These are phyloP conservation scores for Wallacemonas rigidus DNA, from an alignment of 208 protist genomes.

Conservation along the genomic window DNA sequence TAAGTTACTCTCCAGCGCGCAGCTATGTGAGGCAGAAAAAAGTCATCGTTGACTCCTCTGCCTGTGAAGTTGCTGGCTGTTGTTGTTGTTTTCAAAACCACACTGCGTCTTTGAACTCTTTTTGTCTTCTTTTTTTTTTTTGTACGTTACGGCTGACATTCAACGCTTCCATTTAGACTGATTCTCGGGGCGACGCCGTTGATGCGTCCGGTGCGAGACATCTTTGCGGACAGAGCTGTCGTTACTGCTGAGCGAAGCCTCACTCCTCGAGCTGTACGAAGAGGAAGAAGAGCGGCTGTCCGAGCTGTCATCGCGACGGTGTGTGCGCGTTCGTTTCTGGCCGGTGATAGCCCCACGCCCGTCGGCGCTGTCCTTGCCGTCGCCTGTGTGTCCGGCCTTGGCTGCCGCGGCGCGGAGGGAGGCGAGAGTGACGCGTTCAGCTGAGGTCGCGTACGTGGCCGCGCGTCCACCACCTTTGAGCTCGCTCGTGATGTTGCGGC, in stretches of 20 bases:
- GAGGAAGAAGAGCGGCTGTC: neutral
- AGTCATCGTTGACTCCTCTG: too few species aligned
- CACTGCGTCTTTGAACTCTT: neutral
- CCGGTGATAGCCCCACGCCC: neutral
- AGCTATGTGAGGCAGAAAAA: neutral
- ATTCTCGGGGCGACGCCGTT: constrained; percentile 16
- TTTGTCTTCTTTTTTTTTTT: constrained; percentile 17
- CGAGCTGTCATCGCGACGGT: constrained; percentile 13
- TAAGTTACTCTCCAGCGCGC: constrained; percentile 6
- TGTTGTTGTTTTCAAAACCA: neutral
- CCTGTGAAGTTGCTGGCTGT: neutral
- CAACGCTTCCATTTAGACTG: constrained; percentile 10
- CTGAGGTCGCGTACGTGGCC: constrained; percentile 13
- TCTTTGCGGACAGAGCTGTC: constrained; percentile 46
- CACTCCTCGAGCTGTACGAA: neutral
- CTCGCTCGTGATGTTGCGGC: constrained; percentile 5
- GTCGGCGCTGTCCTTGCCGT: neutral
- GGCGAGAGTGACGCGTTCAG: constrained; percentile 33
- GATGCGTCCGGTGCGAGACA: constrained; percentile 22
- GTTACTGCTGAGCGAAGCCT: constrained; percentile 22
- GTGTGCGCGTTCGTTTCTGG: constrained; percentile 20
- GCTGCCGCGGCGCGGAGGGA: constrained; percentile 10
- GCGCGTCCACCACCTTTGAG: neutral
- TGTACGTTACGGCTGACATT: neutral
- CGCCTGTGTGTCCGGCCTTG: neutral